Evolutionary conservation across 495 filamentous ascomycete species (phyloP).

Genomic region (Articulospora tetracladia): DNA sequence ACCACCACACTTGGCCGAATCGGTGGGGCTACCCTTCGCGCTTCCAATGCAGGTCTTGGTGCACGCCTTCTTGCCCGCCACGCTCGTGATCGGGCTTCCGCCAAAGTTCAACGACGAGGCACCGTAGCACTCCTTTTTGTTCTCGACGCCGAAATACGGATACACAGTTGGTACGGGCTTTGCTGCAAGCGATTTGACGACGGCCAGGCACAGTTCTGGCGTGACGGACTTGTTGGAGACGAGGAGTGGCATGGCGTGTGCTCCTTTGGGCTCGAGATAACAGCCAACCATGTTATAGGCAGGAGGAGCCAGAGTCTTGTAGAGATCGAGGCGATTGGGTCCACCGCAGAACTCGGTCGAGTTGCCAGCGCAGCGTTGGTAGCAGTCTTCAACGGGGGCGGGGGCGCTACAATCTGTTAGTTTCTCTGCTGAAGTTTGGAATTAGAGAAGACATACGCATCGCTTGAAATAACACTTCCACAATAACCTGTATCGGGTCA

Average conservation of each 20-base stretch:
- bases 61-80: conserved; percentile 22
- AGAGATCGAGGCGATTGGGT: conserved; percentile 20
- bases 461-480: conserved; percentile 9
- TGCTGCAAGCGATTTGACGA: conserved; percentile 15
- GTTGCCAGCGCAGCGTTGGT: conserved; percentile 51
- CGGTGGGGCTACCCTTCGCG: conserved; percentile 13
- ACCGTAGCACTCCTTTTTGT: conserved; percentile 26
- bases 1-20: conserved; percentile 20
- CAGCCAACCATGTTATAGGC: conserved; percentile 6
- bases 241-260: conserved; percentile 21
- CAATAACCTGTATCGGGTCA: conserved; percentile 27
- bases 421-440: not conserved
- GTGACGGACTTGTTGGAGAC: conserved; percentile 21
- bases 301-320: not conserved
- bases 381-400: conserved; percentile 45
- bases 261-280: conserved; percentile 5
- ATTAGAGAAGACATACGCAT: not conserved
- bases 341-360: conserved; percentile 51
- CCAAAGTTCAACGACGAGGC: conserved; percentile 17
- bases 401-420: not conserved
- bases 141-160: conserved; percentile 22
- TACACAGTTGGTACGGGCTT: conserved; percentile 13
- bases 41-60: conserved; percentile 21
- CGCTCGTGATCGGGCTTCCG: conserved; percentile 15
- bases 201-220: conserved; percentile 22